Percentiles rank a stretch among this genome's conserved stretches.
Conservation (phyloP, 2,329 filamentous ascomycete species). For the Catunica adiposa region DNA sequence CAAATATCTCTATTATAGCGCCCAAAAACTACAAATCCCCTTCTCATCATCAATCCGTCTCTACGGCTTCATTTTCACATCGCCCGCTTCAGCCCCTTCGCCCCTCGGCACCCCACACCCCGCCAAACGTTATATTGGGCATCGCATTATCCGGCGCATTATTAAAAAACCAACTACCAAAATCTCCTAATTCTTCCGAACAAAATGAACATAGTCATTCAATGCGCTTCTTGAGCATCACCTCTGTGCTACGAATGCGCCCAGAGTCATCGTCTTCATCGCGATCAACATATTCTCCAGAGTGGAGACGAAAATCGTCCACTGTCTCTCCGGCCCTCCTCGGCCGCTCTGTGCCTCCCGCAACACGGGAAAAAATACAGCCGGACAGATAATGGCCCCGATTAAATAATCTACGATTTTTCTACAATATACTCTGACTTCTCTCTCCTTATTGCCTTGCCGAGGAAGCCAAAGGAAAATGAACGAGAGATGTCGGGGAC, state of each 20-base stretch:
- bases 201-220: neutral
- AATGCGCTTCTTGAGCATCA: neutral
- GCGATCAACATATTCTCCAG: neutral
- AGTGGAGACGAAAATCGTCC: neutral
- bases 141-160: neutral
- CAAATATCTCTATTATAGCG: neutral
- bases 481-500: slow-evolving; percentile 3
- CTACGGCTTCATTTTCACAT: slow-evolving; percentile 3
- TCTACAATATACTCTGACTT: neutral
- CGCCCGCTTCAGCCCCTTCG: neutral
- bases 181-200: neutral
- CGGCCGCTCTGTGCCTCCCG: neutral
- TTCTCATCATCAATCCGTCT: neutral
- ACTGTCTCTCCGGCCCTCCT: no score
- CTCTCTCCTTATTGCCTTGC: neutral
- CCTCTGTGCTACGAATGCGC: neutral
- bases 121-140: neutral
- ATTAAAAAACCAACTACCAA: neutral
- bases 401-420: neutral
- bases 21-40: neutral
- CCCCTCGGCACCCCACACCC: neutral
- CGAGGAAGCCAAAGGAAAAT: neutral
- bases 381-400: no score
- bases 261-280: neutral
- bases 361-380: neutral